phyloP scores from a whole-genome alignment of 139 green algal genomes.

The Desmodesmus armatus region DNA sequence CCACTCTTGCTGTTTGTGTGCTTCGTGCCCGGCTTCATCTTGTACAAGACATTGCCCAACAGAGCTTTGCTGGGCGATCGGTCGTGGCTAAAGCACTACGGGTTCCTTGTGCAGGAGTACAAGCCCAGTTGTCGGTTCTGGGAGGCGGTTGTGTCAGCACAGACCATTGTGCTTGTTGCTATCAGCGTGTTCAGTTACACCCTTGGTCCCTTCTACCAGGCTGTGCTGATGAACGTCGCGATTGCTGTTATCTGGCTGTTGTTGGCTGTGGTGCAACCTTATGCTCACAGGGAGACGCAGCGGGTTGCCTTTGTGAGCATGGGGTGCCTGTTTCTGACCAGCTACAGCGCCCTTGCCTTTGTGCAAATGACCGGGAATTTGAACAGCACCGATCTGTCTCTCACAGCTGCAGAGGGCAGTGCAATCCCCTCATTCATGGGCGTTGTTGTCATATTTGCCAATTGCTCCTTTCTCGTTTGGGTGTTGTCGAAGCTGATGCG shows the following conservation, averaged over 20 bases:
- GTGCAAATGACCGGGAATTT: background rate
- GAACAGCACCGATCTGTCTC: too few relatives aligned
- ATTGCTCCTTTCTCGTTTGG: too few relatives aligned
- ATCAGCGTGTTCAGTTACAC: slow-evolving; percentile 1
- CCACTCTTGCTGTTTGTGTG: background rate
- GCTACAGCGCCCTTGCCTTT: background rate
- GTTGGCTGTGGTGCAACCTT: background rate
- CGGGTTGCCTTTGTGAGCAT: background rate
- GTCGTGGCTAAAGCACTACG: background rate
- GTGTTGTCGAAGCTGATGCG: too few relatives aligned
- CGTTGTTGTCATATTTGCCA: too few relatives aligned
- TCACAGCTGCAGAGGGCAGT: too few relatives aligned
- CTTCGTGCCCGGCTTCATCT: background rate
- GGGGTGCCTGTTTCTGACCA: slow-evolving; percentile 6
- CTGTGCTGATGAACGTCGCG: background rate
- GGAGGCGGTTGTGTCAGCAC: background rate
- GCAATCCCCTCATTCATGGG: too few relatives aligned
- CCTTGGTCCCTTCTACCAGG: background rate
- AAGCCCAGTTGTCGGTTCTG: background rate
- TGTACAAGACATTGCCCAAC: background rate
- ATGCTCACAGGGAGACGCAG: background rate
- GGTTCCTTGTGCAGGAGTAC: background rate
- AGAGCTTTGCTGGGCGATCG: background rate
- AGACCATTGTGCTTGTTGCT: background rate
- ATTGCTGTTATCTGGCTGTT: background rate